Evolutionary conservation across 2,329 filamentous ascomycete genomes (phyloP), one percentile per base, ranked within the genome.

Genomic region (Myriosclerotinia scirpicola): DNA sequence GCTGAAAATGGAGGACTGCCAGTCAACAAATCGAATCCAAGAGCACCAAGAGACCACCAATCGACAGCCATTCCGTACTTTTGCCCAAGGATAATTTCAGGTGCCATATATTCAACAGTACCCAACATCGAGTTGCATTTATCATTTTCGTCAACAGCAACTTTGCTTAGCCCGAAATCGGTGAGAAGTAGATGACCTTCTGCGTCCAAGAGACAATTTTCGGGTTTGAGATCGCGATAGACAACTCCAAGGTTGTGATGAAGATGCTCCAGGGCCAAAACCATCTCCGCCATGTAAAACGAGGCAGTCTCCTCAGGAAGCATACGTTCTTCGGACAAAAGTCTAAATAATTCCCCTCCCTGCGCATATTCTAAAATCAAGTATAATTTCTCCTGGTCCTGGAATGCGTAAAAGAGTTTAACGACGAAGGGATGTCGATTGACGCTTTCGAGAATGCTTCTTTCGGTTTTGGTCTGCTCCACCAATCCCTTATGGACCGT

Each of bases 261-360:
- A 36, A 99, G 85, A 78, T 99, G 93, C 48, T 94, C 92, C 56
- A 99, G 85, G 40, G 95, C 96, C 34, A 99, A 86, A 5, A 97
- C 88, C 88, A 99, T 96, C 80, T 99, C 93, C 0, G 93, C 96
- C 91, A 98, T 96, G 84, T 99, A 99, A 79, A 98, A 99, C 1
- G 93, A 92, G 0, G 94, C 91, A 2, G 90, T 90, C 20, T 91
- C 84, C 79, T 98, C 94, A 17, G 90, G 85, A 73, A 99, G 98
- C 91, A 98, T 98, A 77, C 92, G 91, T 78, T 98, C 93, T 71
- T 92, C 90, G 67, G 89, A 92, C 36, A 99, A 84, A 75, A 98
- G 94, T n/a, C 91, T 93, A 77, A 99, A 99, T 7, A 99, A 84
- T 79, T 99, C 96, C 66, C 96, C 95, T 48, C 96, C 96, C 78